Base-by-base conservation (phyloP, 805 yeast genomes). In the Yamadazyma paraphyllophila region DNA sequence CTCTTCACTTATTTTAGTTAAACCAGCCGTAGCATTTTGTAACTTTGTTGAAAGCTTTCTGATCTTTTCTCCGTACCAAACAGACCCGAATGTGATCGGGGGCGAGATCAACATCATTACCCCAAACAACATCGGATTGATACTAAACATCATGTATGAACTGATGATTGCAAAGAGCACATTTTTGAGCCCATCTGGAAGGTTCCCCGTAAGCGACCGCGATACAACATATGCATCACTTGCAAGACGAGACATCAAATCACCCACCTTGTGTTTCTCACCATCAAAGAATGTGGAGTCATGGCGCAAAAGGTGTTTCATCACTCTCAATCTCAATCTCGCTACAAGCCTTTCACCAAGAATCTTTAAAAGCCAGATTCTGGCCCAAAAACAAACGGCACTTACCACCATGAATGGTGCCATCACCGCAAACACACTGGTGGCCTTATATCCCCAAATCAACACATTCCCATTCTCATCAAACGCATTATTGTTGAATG, bases 201-300 rank as follows among this genome's bases (percentile, higher is more conserved):
- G 57, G 50, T 68, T 71, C 29, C 67, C 60, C 10, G 76, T 72
- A 42, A 72, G 66, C 2, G 75, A 70, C 36, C 72, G 57, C 9
- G 73, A 66, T 11, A 72, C 77, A n/a, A 72, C 69, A 49, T 71
- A 71, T 2, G 77, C 77, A 54, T 72, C 77, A 49, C 73, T 66
- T 5, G 74, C 67, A 33, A 71, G 62, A 40, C 77, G 58, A 10
- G 74, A 68, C 40, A 72, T 69, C 51, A 72, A 65, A 50, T 72
- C 77, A 13, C 77, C 77, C 1, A 73, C 75, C 54, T 71, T 71
- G 55, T 72, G 69, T 51, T 70, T 71, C 17, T 71, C 77, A 37
- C 58, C 56, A 48, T 72, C 77, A 47, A 62, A 72, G 48, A 72
- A 72, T 6, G 65, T 62, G 1, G 73, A 48, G 48, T 72, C 77